Conservation (phyloP, 2,329 filamentous ascomycete species). For the Grosmannia penicillata region DNA sequence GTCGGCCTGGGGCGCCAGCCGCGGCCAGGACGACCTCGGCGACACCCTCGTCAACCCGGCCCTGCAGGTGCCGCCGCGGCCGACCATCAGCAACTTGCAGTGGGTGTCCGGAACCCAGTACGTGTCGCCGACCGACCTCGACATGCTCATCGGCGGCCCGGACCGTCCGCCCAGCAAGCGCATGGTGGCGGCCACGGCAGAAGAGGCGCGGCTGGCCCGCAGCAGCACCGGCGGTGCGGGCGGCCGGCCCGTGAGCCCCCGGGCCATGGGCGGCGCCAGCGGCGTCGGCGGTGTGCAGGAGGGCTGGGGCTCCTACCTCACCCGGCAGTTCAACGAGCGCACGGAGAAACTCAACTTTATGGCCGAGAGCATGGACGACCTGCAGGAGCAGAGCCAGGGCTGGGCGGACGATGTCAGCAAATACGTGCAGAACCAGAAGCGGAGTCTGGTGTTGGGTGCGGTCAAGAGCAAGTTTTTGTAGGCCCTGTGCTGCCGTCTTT, state of each 20-base stretch:
- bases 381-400: conserved; percentile 66
- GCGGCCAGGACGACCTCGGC: conserved; percentile 42
- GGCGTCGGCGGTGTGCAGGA: no score
- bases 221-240: conserved; percentile 17
- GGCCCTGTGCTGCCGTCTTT: neutral
- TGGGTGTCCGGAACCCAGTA: conserved; percentile 96
- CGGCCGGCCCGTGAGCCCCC: conserved; percentile 9
- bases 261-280: conserved; percentile 6
- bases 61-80: conserved; percentile 58
- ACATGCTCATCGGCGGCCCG: conserved; percentile 77
- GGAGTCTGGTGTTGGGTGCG: conserved; percentile 61
- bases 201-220: conserved; percentile 51
- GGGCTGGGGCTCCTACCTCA: conserved; percentile 66
- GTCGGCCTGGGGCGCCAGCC: conserved; percentile 65
- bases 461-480: conserved; percentile 41
- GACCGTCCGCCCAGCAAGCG: conserved; percentile 78
- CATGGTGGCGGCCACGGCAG: conserved; percentile 66
- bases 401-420: conserved; percentile 85
- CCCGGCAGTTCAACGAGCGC: conserved; percentile 74
- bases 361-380: conserved; percentile 68
- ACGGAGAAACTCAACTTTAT: conserved; percentile 77
- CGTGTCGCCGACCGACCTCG: conserved; percentile 73
- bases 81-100: conserved; percentile 88
- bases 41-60: conserved; percentile 71
- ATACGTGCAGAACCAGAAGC: conserved; percentile 76